Evolutionary conservation across 225 moss, liverwort and hornwort species (phyloP), one percentile per base, ranked within the genome.

Genomic region (Bryoerythrophyllum caledonicum): DNA sequence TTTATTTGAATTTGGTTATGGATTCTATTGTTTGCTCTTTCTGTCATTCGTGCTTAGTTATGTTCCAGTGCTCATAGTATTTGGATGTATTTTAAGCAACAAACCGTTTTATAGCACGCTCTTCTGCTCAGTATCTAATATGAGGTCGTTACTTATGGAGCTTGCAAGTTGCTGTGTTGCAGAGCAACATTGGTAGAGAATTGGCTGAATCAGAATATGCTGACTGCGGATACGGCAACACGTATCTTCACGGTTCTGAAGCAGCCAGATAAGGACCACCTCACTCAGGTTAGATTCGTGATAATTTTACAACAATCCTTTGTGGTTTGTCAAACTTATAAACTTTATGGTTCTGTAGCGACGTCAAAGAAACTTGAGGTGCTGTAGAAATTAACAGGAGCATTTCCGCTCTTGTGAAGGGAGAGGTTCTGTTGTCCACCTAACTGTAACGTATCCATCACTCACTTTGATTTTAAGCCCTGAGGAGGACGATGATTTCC

Each of bases 211-310:
- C 86, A 86, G 70, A 94, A 94, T 68, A 92, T 96, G 96, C 88
- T 96, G 37, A 85, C 92, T 56, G 90, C 89, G 41, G 96, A 93
- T 81, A 62, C 78, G 72, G 88, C 90, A 32, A 83, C 94, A 32
- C 85, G 94, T 57, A 85, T 96, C 19, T 96, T 94, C 41, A 79
- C 88, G 55, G 91, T 96, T 61, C 81, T 96, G 43, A 92, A 91
- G 83, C 96, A 94, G 81, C 84, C 83, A 41, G 89, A 94, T 75
- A 91, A 87, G 76, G 84, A 86, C 44, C 87, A 88, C 75, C 89
- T 96, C 13, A 86, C 88, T 5, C 96, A 92, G 94, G 96, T 96
- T 25, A 11, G 67, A n/a, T 20, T 67, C 30, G 44, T 52, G n/a
- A 9, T 32, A 30, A 20, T 15, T 44, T 25, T 3, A 23, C 7